Evolutionary conservation across 441 rosid genomes (phyloP).

Genomic region (Eruca vesicaria): DNA sequence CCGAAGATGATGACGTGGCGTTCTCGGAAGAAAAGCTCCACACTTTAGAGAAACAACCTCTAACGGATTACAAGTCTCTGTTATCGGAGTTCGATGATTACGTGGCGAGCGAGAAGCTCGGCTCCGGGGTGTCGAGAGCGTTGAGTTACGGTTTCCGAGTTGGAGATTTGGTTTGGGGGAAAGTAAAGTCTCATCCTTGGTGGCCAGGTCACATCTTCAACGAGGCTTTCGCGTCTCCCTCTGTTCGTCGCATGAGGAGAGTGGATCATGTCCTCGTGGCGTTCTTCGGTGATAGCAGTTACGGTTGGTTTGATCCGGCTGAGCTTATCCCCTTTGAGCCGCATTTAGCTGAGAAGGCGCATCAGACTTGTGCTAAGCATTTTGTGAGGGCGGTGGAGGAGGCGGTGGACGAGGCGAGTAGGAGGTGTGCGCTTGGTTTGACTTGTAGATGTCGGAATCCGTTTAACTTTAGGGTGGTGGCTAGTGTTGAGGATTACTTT

Average conservation of each 20-base stretch:
- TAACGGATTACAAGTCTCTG: conserved; percentile 47
- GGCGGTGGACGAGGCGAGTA: conserved; percentile 82
- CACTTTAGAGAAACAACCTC: conserved; percentile 17
- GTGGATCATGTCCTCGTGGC: conserved; percentile 89
- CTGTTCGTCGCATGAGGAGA: conserved; percentile 78
- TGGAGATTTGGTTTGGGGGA: conserved; percentile 99
- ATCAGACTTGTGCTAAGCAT: conserved; percentile 58
- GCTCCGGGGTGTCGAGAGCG: conserved; percentile 65
- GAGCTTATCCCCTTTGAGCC: conserved; percentile 84
- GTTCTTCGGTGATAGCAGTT: conserved; percentile 94
- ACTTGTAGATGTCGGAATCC: conserved; percentile 78
- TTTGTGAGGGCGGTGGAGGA: conserved; percentile 91
- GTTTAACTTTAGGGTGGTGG: conserved; percentile 64
- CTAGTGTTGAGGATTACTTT: conserved; percentile 62
- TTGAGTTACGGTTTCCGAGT: conserved; percentile 76
- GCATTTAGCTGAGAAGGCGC: conserved; percentile 66
- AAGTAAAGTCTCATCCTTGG: conserved; percentile 98
- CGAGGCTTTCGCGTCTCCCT: conserved; percentile 75
- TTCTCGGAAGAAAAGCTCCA: conserved; percentile 32
- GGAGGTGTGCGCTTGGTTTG: conserved; percentile 76
- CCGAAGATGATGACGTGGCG: conserved; percentile 10
- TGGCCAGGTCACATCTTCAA: conserved; percentile 99
- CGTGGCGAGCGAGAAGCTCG: conserved; percentile 74
- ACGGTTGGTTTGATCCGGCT: conserved; percentile 97
- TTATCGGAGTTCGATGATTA: conserved; percentile 87